Percentiles rank a stretch among this genome's conserved stretches.
These are phyloP conservation scores for Fistulina hepatica DNA, from an alignment of 1,284 basidiomycete species.

Conservation along the genomic window DNA sequence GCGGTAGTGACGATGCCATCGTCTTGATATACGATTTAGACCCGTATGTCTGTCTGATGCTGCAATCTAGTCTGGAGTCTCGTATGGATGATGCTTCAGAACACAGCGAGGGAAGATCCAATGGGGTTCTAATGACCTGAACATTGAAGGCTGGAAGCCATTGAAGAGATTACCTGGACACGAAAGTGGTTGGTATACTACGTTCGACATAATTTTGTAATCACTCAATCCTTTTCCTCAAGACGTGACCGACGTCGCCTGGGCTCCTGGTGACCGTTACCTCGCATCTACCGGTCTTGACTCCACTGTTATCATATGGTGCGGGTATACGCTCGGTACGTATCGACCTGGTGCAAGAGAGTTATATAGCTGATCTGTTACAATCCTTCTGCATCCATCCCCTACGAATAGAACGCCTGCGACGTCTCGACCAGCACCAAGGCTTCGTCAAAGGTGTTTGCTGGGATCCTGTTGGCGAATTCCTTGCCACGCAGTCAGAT, in stretches of 20 bases:
- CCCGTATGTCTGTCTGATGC: slow-evolving; percentile 50
- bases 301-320: slow-evolving; percentile 88
- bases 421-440: slow-evolving; percentile 80
- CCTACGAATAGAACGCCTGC: slow-evolving; percentile 29
- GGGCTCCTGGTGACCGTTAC: slow-evolving; percentile 86
- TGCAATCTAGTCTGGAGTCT: slow-evolving; percentile 2
- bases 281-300: slow-evolving; percentile 93
- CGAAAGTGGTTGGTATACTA: slow-evolving; percentile 59
- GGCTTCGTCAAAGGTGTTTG: slow-evolving; percentile 98
- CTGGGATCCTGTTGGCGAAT: slow-evolving; percentile 97
- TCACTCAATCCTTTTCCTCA: slow-evolving; percentile 5
- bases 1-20: slow-evolving; percentile 92
- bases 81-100: slow-evolving; percentile 21
- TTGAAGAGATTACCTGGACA: slow-evolving; percentile 87
- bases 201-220: slow-evolving; percentile 2
- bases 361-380: slow-evolving; percentile 1
- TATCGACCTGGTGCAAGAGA: neutral
- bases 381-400: neutral
- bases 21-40: slow-evolving; percentile 98
- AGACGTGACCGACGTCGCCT: slow-evolving; percentile 95
- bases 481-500: slow-evolving; percentile 92
- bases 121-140: slow-evolving; percentile 88
- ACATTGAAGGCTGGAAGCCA: slow-evolving; percentile 97
- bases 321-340: slow-evolving; percentile 76
- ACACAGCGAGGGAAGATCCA: slow-evolving; percentile 71